Evolutionary conservation across 768 basidiomycete genomes (phyloP), one percentile per base, ranked within the genome.

Genomic region (Pleurotus sapidus): DNA sequence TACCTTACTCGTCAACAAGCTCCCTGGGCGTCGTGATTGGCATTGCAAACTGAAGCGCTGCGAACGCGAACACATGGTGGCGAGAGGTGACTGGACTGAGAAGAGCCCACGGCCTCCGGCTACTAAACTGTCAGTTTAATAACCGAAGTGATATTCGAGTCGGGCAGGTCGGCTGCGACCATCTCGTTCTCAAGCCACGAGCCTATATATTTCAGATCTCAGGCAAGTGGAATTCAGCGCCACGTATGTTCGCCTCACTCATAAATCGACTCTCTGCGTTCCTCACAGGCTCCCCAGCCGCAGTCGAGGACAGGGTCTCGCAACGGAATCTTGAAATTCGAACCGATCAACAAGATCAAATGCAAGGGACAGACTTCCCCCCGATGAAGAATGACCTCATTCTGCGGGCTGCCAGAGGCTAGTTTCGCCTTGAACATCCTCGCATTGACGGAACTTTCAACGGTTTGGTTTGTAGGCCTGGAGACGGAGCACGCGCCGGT

Each of bases 401-500:
- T 34, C 71, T 97, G 49, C 85, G 95, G n/a, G 94, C 95, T 45
- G 94, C 94, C 55, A 70, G 83, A 70, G 92, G 93, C 84, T 61
- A 50, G 72, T 60, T 17, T n/a, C 4, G 50, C 42, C n/a, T 25
- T 37, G 4, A 57, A 40, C 39, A 42, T 54, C 34, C 58, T 46
- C 49, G 9, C 55, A 15, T 43, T 49, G 34, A 49, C 46, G 42
- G 23, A 46, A 20, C 46, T 17, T 17, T 45, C 27, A 43, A 39
- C 38, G 20, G 48, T 49, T 40, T 56, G 15, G 24, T 5, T 30
- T 57, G 14, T 63, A 88, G 92, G 92, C 25, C 89, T 96, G 72
- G 77, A 80, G 69, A 95, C 92, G 0, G 92, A 94, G 66, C 84
- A 91, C 56, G 93, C 95, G 5, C 95, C 95, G n/a, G 93, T 95